Evolutionary conservation across 148 eudicot species (phyloP).

Genomic region (Dysphania ambrosioides): DNA sequence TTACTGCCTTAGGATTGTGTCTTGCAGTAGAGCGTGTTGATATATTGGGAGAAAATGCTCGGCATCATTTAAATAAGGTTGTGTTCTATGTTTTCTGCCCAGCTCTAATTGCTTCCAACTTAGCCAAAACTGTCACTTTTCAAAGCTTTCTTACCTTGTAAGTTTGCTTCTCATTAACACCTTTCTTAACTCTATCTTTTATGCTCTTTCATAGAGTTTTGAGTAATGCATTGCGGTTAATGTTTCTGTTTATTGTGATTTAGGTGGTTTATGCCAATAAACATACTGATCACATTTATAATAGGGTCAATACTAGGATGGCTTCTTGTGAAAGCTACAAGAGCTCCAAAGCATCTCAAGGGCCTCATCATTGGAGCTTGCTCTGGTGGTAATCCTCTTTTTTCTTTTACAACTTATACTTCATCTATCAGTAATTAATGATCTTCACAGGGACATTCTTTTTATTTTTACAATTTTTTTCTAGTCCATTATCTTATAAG

Average conservation of each 20-base stretch:
- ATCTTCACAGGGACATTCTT: too few relatives aligned
- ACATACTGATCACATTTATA: conserved; percentile 41
- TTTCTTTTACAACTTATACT: neutral
- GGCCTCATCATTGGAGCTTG: conserved; percentile 45
- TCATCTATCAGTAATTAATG: too few relatives aligned
- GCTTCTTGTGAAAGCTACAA: conserved; percentile 36
- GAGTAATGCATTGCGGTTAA: neutral
- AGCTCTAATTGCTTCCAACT: neutral
- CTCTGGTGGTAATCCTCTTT: conserved; percentile 36
- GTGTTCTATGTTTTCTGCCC: neutral
- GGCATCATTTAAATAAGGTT: neutral
- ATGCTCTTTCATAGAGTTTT: neutral
- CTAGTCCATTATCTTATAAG: too few relatives aligned
- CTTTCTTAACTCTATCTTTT: too few relatives aligned
- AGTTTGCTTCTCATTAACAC: too few relatives aligned
- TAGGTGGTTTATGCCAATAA: conserved; percentile 60
- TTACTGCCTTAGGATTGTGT: neutral
- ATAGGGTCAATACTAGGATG: conserved; percentile 44
- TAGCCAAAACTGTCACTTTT: neutral
- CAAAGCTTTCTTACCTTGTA: neutral
- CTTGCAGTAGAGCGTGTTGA: neutral
- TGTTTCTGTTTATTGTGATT: neutral
- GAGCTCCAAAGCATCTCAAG: conserved; percentile 37
- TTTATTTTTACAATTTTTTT: too few relatives aligned
- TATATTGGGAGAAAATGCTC: neutral